Percentiles rank a stretch among this genome's conserved stretches.
Conservation (phyloP, 2,329 filamentous ascomycete species). For the Trichoderma gracile region DNA sequence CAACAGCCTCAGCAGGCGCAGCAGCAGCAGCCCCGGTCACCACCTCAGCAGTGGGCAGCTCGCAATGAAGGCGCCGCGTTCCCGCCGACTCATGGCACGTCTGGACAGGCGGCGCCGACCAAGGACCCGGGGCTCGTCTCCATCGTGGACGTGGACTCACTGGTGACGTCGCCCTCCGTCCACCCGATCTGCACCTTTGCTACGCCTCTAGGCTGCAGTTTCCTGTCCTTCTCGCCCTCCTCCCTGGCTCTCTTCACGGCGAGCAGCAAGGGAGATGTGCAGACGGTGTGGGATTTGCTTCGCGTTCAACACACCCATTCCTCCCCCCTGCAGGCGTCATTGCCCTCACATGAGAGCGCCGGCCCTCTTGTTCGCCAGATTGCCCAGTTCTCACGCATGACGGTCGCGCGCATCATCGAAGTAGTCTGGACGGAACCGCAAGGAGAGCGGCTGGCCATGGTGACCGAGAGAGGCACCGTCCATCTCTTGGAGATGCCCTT, state of each 20-base stretch:
- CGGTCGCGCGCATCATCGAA: conserved; percentile 85
- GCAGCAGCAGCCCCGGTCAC: conserved; percentile 46
- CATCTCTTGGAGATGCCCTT: conserved; percentile 87
- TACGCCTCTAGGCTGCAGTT: conserved; percentile 74
- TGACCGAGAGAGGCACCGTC: conserved; percentile 93
- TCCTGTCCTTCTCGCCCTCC: conserved; percentile 73
- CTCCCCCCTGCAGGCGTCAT: conserved; percentile 56
- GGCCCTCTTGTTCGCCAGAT: conserved; percentile 74
- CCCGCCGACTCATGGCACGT: conserved; percentile 71
- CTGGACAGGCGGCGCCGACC: conserved; percentile 52
- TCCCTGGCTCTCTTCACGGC: conserved; percentile 75
- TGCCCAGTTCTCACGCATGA: conserved; percentile 87
- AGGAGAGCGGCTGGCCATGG: conserved; percentile 80
- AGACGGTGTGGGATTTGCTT: conserved; percentile 79
- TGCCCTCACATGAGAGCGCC: conserved; percentile 46
- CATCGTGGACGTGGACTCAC: conserved; percentile 67
- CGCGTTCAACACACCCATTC: conserved; percentile 63
- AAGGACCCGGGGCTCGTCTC: conserved; percentile 75
- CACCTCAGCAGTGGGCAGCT: conserved; percentile 51
- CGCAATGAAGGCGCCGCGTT: conserved; percentile 58
- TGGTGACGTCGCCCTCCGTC: conserved; percentile 54
- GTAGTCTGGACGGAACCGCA: conserved; percentile 82
- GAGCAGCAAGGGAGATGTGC: conserved; percentile 80
- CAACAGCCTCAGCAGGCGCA: conserved; percentile 42
- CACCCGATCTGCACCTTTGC: conserved; percentile 71